These are phyloP conservation scores for Aspergillus heteromorphus DNA, from an alignment of 495 filamentous ascomycete species.

Conservation along the genomic window DNA sequence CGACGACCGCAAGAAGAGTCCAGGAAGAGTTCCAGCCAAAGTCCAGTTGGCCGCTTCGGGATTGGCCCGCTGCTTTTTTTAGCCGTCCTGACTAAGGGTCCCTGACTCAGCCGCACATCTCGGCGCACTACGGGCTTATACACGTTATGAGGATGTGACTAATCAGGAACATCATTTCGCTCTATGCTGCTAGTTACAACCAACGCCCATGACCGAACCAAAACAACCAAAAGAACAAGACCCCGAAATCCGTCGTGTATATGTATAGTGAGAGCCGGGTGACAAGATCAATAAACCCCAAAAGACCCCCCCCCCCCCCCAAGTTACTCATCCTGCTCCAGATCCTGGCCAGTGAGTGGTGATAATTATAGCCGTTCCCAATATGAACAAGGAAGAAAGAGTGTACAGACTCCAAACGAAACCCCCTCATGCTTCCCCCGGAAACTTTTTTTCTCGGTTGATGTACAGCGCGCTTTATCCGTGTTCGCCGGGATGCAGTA, in stretches of 20 bases:
- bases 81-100: neutral
- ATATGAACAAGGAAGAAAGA: conserved; percentile 13
- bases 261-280: neutral
- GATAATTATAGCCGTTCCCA: conserved; percentile 5
- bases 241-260: conserved; percentile 13
- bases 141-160: too few relatives aligned
- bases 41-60: conserved; percentile 16
- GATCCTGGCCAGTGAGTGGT: neutral
- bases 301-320: neutral
- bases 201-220: neutral
- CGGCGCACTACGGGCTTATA: neutral
- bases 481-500: neutral
- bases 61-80: conserved; percentile 16
- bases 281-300: conserved; percentile 7
- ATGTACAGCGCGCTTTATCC: conserved; percentile 1
- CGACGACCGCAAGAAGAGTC: conserved; percentile 6
- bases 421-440: neutral
- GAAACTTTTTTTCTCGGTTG: conserved; percentile 1
- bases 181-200: neutral
- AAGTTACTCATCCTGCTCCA: neutral
- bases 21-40: conserved; percentile 10
- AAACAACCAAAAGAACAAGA: conserved; percentile 7
- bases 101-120: neutral
- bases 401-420: conserved; percentile 3
- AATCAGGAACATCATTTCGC: neutral